These are phyloP conservation scores for Cryphonectria parasitica DNA, from an alignment of 2,329 filamentous ascomycete species.

Conservation along the genomic window DNA sequence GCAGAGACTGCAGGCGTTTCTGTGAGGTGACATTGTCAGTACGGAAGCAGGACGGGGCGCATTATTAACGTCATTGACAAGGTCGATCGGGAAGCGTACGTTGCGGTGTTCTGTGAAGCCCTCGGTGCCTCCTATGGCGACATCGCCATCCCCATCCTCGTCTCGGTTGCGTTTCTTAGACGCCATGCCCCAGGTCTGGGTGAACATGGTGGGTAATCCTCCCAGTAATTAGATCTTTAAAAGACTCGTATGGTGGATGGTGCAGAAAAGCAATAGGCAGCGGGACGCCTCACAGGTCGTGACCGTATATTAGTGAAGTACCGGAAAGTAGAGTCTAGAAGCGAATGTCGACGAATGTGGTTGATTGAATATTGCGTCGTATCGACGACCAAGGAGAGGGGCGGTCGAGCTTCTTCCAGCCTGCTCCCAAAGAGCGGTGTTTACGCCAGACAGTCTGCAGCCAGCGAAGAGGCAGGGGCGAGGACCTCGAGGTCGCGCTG, in stretches of 20 bases:
- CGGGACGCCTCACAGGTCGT: slow-evolving; percentile 4
- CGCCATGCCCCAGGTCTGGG: slow-evolving; percentile 41
- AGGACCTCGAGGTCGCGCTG: neutral
- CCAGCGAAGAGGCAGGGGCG: neutral
- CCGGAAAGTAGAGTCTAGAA: slow-evolving; percentile 3
- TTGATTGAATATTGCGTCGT: slow-evolving; percentile 1
- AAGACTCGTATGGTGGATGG: slow-evolving; percentile 9
- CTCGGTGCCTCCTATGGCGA: slow-evolving; percentile 39
- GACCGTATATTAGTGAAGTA: neutral
- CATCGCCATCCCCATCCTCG: slow-evolving; percentile 46
- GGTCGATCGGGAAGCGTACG: slow-evolving; percentile 40
- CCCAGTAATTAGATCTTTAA: slow-evolving; percentile 12
- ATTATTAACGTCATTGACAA: neutral
- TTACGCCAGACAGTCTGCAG: neutral
- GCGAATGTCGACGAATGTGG: slow-evolving; percentile 22
- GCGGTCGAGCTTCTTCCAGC: neutral
- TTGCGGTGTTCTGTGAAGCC: slow-evolving; percentile 57
- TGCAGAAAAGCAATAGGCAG: neutral
- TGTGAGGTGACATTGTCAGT: slow-evolving; percentile 34
- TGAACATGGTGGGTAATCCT: slow-evolving; percentile 42
- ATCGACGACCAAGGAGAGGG: neutral
- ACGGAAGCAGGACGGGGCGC: neutral
- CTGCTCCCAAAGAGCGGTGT: neutral
- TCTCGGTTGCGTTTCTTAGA: slow-evolving; percentile 52
- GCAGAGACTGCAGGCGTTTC: slow-evolving; percentile 60